Evolutionary conservation across 169 alveolate species (phyloP).

Genomic region (Cryptosporidium xiaoi): DNA sequence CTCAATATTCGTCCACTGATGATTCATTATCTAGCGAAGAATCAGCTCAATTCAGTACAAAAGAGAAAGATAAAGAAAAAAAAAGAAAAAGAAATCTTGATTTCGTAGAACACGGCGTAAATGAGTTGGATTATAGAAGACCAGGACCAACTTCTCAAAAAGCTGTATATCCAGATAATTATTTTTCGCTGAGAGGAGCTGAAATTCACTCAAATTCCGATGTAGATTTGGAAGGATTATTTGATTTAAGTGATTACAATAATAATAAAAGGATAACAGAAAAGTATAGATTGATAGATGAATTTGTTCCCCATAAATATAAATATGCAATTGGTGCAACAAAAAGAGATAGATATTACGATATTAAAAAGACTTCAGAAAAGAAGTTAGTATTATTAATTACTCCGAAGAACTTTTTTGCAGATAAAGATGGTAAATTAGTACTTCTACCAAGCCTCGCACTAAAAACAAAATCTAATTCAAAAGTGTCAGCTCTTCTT

Average conservation of each 20-base stretch:
- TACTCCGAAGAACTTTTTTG: slow-evolving; percentile 64
- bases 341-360: neutral
- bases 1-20: neutral
- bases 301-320: slow-evolving; percentile 7
- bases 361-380: neutral
- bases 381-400: slow-evolving; percentile 32
- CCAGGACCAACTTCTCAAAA: neutral
- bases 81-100: neutral
- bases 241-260: neutral
- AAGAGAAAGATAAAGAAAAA: neutral
- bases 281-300: neutral
- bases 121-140: slow-evolving; percentile 1
- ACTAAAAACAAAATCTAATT: slow-evolving; percentile 19
- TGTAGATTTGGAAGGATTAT: slow-evolving; percentile 35
- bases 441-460: slow-evolving; percentile 34
- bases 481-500: slow-evolving; percentile 1
- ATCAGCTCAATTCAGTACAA: neutral
- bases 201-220: slow-evolving; percentile 52
- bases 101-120: neutral
- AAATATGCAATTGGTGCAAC: slow-evolving; percentile 47
- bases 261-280: slow-evolving; percentile 4
- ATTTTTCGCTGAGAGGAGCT: slow-evolving; percentile 52
- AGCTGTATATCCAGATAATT: neutral
- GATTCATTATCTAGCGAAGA: neutral
- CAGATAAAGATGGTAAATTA: slow-evolving; percentile 43